Evolutionary conservation across 306 rosid species (phyloP), one percentile per base, ranked within the genome.

Genomic region (Crotalaria pallida): DNA sequence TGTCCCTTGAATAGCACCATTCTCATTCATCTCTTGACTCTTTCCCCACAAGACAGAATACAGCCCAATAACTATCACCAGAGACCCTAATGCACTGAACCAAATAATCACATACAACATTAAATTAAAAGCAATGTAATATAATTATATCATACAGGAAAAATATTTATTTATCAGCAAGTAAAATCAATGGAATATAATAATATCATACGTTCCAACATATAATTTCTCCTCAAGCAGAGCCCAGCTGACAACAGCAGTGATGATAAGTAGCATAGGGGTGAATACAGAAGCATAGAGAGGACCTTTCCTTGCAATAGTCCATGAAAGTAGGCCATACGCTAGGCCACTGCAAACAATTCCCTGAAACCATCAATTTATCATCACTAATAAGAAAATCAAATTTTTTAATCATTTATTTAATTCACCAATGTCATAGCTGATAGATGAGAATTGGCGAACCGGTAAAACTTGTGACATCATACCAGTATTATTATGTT

Each of bases 1-100:
- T 7, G 22, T 51, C 7, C 55, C 62, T 40, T 72, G 26, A 38
- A 4, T 11, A 3, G 0, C 41, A 2, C 63, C 72, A 45, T 21
- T 27, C 23, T 55, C 6, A 15, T 67, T 49, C 81, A 56, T 71
- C 87, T 83, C 97, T 58, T 24, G 81, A 21, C 44, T 83, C 80
- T 91, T 91, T 10, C 96, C 95, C 92, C 95, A 91, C 23, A 88
- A 64, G 55, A 86, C 89, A 67, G 84, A 57, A 72, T 86, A 91
- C 3, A 90, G 85, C 73, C 97, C 96, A 15, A 45, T 7, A 10
- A 90, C 82, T 31, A 90, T 86, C 48, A 84, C 15, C 21, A 68
- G 0, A 0, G 96, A 83, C 26, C 96, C 79, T 40, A 73, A 7
- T 16, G 29, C 79, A 40, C 79, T 79, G 67, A 27, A 73, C 15